Base-by-base conservation (phyloP, 2,329 filamentous ascomycete genomes). In the Lasiodiplodia theobromae region DNA sequence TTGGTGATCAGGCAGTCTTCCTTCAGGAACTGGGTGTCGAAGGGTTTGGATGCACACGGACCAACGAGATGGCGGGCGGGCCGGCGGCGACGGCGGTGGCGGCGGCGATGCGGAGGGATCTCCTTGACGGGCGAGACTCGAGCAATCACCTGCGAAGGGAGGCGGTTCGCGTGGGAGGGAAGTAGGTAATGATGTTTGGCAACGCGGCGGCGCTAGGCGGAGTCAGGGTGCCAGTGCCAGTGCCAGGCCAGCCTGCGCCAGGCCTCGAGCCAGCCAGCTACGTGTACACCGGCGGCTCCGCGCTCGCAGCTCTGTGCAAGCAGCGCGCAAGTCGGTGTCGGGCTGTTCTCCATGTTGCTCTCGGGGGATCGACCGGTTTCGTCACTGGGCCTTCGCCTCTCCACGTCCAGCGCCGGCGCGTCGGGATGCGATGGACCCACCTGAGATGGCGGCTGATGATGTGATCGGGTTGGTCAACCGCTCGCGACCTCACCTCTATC, bases 151-250 rank as follows among this genome's bases (percentile, higher is more conserved):
- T 11, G 18, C 53, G 53, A 56, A 56, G 37, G 53, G 53, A 28
- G 23, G 56, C 56, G 34, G 56, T 23, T 25, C 34, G 56, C 56
- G 56, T 49, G 57, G 38, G 57, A 28, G 38, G 21, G 21, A 62
- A 51, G 40, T 62, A 62, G 58, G 58, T 62, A 62, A 62, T 62
- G 18, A 25, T 34, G 58, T 62, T 62, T 62, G 58, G 38, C 37
- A 44, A 62, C 56, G 18, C 56, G 34, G 37, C 37, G 37, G 38
- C 56, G 23, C 56, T 60, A 47, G 56, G 10, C 8, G 31, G n/a
- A 37, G 53, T n/a, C 18, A 14, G 34, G 54, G 23, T 23, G 23
- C 23, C 23, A 25, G n/a, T 40, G 28, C 28, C 28, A 28, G 28
- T 28, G 4, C 28, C 28, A 28, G 28, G 28, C 28, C 28, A 28